Evolutionary conservation across 2,329 filamentous ascomycete species (phyloP), one percentile per base, ranked within the genome.

Genomic region (Calonectria pteridis): DNA sequence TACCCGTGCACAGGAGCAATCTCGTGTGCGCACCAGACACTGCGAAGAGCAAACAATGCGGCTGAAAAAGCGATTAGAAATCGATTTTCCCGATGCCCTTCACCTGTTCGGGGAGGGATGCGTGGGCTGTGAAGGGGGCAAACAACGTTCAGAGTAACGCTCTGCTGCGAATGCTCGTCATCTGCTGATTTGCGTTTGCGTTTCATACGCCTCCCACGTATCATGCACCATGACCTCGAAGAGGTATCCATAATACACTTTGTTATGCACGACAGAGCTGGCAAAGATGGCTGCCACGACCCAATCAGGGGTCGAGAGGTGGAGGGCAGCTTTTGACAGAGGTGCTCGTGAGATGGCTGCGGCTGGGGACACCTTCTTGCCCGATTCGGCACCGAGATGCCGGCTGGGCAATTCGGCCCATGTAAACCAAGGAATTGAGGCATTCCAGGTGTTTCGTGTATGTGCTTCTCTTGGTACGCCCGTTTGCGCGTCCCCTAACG

Each of bases 281-380:
- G 59, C 35, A 62, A 69, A 46, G 49, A 35, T 58, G 70, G 70
- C 65, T 58, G 40, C 50, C 66, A 73, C 37, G 50, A 69, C 64
- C 71, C 71, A 73, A 73, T 73, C 58, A 69, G 37, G n/a, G 33
- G 31, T 18, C 23, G 35, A 7, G 16, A 18, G 23, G 55, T 53
- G 55, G 37, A 69, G 40, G 65, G 43, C 40, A 46, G 63, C n/a
- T 11, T 13, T n/a, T 33, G 26, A 43, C 46, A 69, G 28, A 43
- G 28, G 28, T 29, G 16, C 46, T 49, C 29, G 33, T 35, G 23
- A 31, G 13, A 31, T 62, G 53, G 49, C 33, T 53, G 51, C 16
- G 46, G 43, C 10, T 31, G 35, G 35, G 26, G 40, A 49, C 29
- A 40, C 20, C 40, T 50, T 23, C 29, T 35, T 35, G 18, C 69